Evolutionary conservation across 768 basidiomycete species (phyloP), one percentile per base, ranked within the genome.

Genomic region (Tephrocybe sp.): DNA sequence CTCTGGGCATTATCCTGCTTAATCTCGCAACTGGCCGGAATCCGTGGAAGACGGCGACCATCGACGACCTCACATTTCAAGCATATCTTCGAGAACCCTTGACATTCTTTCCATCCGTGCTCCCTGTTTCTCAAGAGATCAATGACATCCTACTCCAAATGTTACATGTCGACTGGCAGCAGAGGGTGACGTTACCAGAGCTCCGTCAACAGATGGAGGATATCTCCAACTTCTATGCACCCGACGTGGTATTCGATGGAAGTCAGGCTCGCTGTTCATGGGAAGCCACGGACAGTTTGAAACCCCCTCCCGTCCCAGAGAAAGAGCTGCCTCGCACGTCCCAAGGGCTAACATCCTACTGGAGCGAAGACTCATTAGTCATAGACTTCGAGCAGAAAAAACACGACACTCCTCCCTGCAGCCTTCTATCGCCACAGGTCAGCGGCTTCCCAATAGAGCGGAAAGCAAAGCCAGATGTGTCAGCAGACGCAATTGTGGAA

Each of bases 1-100:
- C 94, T 7, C 75, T 98, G 38, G 96, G 94, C 28, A 90, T 99
- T 62, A 91, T 99, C 54, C 85, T 99, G 32, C 84, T 98, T 65
- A 99, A 99, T 69, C 83, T 99, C 39, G 85, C 90, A 23, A 97
- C 93, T 20, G 93, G 93, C 4, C 83, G 96, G 26, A 98, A 98
- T 62, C 96, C 96, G 3, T 98, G 96, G 96, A 90, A 90, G 67
- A 88, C 90, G 20, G 94, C 96, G 3, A 86, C 83, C 3, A 65
- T 72, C 1, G 76, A 84, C 36, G 96, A 98, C 69, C 86, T 88
- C 55, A 94, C 92, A 3, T 99, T 94, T 77, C 82, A 87, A 59
- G 88, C 88, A 0, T 99, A 91, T 68, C 77, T 90, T 50, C 83
- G 80, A 57, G 83, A 91, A 58, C 89, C 90, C 28, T 55, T 65